These are phyloP conservation scores for Copromyces sp. DNA, from an alignment of 495 filamentous ascomycete species.

Conservation along the genomic window DNA sequence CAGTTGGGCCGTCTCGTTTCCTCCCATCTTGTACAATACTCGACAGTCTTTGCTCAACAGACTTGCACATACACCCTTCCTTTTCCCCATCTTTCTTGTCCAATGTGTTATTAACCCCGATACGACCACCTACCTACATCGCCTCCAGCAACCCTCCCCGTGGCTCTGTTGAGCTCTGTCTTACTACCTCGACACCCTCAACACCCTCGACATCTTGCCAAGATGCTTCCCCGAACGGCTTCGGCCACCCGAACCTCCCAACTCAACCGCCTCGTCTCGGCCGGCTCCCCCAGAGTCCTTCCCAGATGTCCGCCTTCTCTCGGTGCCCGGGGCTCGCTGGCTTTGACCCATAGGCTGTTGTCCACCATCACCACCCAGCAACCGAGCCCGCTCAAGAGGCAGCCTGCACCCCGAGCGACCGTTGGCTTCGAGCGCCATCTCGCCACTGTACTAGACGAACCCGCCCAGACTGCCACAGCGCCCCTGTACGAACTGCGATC, in stretches of 20 bases:
- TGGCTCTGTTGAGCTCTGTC: neutral
- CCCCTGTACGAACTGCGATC: constrained; percentile 26
- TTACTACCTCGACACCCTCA: constrained; percentile 1
- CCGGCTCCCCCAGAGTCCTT: neutral
- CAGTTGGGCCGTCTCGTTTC: neutral
- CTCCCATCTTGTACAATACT: neutral
- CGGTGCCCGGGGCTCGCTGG: neutral
- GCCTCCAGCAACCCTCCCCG: neutral
- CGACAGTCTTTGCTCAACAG: neutral
- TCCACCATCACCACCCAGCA: constrained; percentile 14
- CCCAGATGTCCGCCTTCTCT: constrained; percentile 7
- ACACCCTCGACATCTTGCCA: neutral
- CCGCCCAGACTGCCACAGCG: constrained; percentile 25
- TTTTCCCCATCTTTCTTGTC: constrained; percentile 6
- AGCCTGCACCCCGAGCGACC: constrained; percentile 14
- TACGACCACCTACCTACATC: neutral
- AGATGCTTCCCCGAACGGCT: constrained; percentile 21
- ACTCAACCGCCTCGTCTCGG: constrained; percentile 11
- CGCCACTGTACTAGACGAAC: constrained; percentile 34
- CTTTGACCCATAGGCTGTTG: constrained; percentile 7
- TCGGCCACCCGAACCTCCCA: constrained; percentile 10
- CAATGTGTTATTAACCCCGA: constrained; percentile 12
- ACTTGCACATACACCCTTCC: neutral
- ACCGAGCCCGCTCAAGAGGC: constrained; percentile 24
- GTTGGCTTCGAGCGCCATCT: constrained; percentile 30